Conservation (phyloP, 768 basidiomycete species). For the Psilocybe sp. region DNA sequence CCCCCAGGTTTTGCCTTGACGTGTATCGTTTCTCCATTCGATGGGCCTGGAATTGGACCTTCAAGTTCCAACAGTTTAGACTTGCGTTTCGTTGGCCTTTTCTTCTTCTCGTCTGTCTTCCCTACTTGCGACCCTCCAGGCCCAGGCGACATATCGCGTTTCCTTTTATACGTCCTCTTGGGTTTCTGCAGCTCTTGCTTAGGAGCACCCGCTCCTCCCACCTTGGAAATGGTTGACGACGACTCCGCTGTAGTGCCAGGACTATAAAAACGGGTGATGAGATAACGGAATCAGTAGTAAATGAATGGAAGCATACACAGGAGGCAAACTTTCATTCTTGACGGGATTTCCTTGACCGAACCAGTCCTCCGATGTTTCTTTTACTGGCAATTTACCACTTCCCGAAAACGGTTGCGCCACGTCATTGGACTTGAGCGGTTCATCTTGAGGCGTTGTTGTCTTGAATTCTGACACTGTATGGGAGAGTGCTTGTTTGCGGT, state of each 20-base stretch:
- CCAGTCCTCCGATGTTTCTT: no score
- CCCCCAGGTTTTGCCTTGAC: conserved; percentile 27
- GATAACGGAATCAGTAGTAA: no score
- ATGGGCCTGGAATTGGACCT: conserved; percentile 2
- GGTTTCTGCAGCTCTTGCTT: background rate
- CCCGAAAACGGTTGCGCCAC: no score
- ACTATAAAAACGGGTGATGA: no score
- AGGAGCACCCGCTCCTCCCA: background rate
- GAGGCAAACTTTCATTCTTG: no score
- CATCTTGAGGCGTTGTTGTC: no score
- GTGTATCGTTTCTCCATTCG: conserved; percentile 17
- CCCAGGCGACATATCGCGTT: conserved; percentile 11
- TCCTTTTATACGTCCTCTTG: conserved; percentile 12
- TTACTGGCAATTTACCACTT: no score
- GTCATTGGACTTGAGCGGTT: no score
- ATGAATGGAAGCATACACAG: no score
- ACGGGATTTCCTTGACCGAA: no score
- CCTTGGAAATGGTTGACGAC: background rate
- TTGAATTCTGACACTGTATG: no score
- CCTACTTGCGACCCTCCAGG: background rate
- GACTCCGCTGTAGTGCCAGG: background rate
- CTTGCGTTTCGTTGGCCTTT: conserved; percentile 8
- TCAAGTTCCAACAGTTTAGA: conserved; percentile 7
- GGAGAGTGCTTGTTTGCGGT: no score
- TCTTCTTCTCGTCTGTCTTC: conserved; percentile 7